Evolutionary conservation across 345 rosid genomes (phyloP), one percentile per base, ranked within the genome.

Genomic region (Corchorus olitorius): DNA sequence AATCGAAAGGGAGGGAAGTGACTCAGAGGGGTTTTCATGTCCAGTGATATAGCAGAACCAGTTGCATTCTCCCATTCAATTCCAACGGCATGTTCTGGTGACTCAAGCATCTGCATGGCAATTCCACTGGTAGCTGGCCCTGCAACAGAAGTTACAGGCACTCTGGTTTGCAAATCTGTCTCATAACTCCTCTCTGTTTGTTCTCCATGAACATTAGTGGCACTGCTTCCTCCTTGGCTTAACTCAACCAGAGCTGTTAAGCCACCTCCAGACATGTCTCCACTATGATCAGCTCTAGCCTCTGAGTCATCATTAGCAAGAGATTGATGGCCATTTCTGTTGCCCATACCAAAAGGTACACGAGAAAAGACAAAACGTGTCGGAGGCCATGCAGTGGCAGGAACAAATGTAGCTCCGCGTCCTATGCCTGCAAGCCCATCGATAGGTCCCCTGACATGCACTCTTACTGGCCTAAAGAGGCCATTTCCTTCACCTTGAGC

Each of bases 361-460:
- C 99, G 98, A 10, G 99, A 95, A 81, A 92, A 95, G 77, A 95
- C 97, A 76, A 89, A 90, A 33, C 95, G 94, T 45, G 99, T 91
- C 73, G 99, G 94, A 39, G 97, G 89, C 94, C 98, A 89, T 58
- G 89, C 89, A 78, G 91, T 83, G 41, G 95, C 84, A 48, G 97
- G 94, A 69, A 91, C 91, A 81, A 86, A 93, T 72, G 94, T 81
- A 80, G 89, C 83, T 82, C 94, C 98, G 39, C 94, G 91, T 78
- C 98, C 98, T 80, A 95, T 91, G 77, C 96, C 99, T 1, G 99
- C 99, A 84, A 95, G 98, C 71, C 99, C 99, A 84, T 95, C 99
- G 74, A 83, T 88, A 78, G 88, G 90, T 63, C 97, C 97, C 90
- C 95, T 89, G 74, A 91, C 94, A 83, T 88, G 97, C 63, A 93